phyloP scores from a whole-genome alignment of 2,329 filamentous ascomycete genomes.

The Ophiocordyceps australis region DNA sequence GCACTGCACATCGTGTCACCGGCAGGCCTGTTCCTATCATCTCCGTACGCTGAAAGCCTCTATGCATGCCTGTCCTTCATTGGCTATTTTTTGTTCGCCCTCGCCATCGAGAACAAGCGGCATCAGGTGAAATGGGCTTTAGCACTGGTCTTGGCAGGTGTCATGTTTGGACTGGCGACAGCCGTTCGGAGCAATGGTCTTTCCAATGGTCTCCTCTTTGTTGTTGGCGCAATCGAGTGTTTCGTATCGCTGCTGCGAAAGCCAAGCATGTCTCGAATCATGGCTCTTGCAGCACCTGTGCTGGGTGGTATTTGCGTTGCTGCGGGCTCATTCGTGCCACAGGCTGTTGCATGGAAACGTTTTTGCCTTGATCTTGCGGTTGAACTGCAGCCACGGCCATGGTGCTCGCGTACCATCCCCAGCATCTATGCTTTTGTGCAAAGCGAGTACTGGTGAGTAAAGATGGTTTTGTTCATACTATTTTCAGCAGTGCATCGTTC shows the following conservation, averaged over 20 bases:
- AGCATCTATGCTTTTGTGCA: conserved; percentile 91
- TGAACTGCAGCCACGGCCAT: conserved; percentile 32
- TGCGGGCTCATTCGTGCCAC: conserved; percentile 51
- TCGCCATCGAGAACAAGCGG: conserved; percentile 14
- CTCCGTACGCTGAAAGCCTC: conserved; percentile 66
- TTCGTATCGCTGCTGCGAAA: conserved; percentile 8
- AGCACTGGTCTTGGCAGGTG: conserved; percentile 42
- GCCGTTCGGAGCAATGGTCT: conserved; percentile 74
- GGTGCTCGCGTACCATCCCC: conserved; percentile 58
- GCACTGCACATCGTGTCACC: conserved; percentile 70
- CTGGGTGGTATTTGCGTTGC: conserved; percentile 51
- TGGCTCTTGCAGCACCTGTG: conserved; percentile 38
- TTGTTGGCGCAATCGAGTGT: conserved; percentile 34
- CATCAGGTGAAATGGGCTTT: conserved; percentile 18
- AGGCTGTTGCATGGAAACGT: conserved; percentile 52
- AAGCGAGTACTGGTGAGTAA: conserved; percentile 64
- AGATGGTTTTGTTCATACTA: no score
- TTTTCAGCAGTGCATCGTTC: not conserved
- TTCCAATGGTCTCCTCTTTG: conserved; percentile 61
- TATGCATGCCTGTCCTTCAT: conserved; percentile 64
- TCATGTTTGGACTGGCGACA: conserved; percentile 53
- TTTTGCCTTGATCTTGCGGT: conserved; percentile 35
- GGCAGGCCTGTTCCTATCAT: conserved; percentile 74
- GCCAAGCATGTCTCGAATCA: conserved; percentile 18
- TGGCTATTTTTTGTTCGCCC: conserved; percentile 53